Base-by-base conservation (phyloP, 2,329 filamentous ascomycete species). In the Nothopassalora personata region DNA sequence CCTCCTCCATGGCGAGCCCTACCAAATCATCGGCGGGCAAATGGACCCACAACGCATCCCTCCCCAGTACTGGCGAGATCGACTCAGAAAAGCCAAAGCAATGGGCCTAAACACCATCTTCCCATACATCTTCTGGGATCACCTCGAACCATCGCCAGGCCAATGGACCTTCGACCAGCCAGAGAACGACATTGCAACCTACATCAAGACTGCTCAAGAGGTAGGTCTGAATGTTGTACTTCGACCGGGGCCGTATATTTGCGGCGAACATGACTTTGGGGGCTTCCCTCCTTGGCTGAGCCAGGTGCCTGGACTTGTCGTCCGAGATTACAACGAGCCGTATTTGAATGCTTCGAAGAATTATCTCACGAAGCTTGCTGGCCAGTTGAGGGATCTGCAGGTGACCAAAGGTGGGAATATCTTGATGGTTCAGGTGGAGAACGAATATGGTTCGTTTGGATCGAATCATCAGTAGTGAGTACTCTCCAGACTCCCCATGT, bases 51-150 rank as follows among this genome's bases (percentile, higher is more conserved):
- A 81, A 60, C 75, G 79, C 11, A 76, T 81, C 39, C 80, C 79
- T 0, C 71, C 70, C 4, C 64, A 72, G 30, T 80, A 80, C 65
- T 81, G 79, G 79, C 66, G 71, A 15, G 75, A 81, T 48, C 73
- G 80, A 9, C 66, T 81, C 0, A 58, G 66, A 23, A 79, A 76
- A 53, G 79, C 77, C 9, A 68, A 74, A 9, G 74, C 77, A 1
- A 80, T 81, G 77, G 78, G 79, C 0, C 59, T 81, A 0, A 81
- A 81, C 60, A 81, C 79, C 0, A 77, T 81, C 49, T 80, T 81
- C 61, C 75, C 74, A 45, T 82, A 81, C 64, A 69, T 81, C 4
- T 81, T 76, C 65, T 82, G 80, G 80, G 77, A 82, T 64, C 63
- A 78, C 3, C 67, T 81, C 1, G 77, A 81, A 64, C 77, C 76